A percentile compares a stretch with the other conserved stretches of the same genome.
These are phyloP conservation scores for Cucurbita argyrosperma DNA, from an alignment of 306 rosid species.

Conservation along the genomic window DNA sequence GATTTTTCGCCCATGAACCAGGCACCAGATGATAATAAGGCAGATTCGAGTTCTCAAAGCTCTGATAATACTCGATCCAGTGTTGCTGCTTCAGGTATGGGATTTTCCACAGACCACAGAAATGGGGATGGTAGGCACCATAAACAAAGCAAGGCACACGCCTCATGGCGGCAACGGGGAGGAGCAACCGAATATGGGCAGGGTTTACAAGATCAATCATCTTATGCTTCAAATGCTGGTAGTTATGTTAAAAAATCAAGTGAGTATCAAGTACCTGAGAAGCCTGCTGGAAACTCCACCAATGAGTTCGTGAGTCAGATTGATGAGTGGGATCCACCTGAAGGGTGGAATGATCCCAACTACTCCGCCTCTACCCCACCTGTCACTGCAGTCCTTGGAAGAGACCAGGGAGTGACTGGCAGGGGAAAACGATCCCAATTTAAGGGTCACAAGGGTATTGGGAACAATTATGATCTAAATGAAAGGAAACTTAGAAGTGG, in stretches of 20 bases:
- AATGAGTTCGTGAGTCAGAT: slow-evolving; percentile 31
- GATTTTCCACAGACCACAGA: slow-evolving; percentile 36
- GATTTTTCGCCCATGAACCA: slow-evolving; percentile 28
- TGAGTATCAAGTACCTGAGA: slow-evolving; percentile 27
- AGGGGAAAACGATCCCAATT: slow-evolving; percentile 42
- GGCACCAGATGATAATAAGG: slow-evolving; percentile 23
- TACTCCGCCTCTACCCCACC: slow-evolving; percentile 24
- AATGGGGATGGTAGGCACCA: slow-evolving; percentile 40
- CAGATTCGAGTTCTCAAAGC: slow-evolving; percentile 29
- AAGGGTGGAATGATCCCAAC: slow-evolving; percentile 27
- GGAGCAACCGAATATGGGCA: slow-evolving; percentile 33
- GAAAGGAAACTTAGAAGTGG: slow-evolving; percentile 24
- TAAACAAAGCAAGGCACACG: slow-evolving; percentile 53
- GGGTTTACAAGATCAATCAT: slow-evolving; percentile 29
- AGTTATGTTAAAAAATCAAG: slow-evolving; percentile 15
- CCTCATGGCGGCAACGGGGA: slow-evolving; percentile 65
- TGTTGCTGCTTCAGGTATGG: slow-evolving; percentile 24
- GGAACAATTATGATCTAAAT: slow-evolving; percentile 38
- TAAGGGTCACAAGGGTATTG: slow-evolving; percentile 44
- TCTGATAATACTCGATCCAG: slow-evolving; percentile 21
- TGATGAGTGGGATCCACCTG: slow-evolving; percentile 34
- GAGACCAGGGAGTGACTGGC: slow-evolving; percentile 37
- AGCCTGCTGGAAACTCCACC: slow-evolving; percentile 18
- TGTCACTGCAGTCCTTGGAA: slow-evolving; percentile 20
- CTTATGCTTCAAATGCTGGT: slow-evolving; percentile 8